phyloP scores from a whole-genome alignment of 345 rosid species.

The Isatis tinctoria region DNA sequence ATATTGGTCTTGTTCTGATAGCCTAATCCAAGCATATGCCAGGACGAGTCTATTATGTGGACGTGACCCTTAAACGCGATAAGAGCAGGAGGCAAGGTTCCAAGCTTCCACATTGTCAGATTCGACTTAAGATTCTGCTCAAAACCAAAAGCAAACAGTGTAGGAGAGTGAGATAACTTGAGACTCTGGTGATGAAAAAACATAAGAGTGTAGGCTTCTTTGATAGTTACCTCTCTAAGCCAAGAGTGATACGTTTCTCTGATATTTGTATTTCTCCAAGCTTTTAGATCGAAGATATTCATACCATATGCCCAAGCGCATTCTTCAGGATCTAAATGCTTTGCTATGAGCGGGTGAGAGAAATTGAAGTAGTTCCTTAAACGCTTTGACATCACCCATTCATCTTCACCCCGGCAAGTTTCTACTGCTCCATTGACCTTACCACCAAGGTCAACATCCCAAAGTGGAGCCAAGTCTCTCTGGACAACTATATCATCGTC shows the following conservation, averaged over 20 bases:
- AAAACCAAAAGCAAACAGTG: conserved; percentile 11
- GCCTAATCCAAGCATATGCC: conserved; percentile 99
- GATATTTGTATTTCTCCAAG: conserved; percentile 86
- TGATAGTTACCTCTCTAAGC: conserved; percentile 73
- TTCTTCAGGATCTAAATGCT: conserved; percentile 83
- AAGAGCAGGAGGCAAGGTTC: conserved; percentile 97
- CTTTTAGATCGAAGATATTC: conserved; percentile 88
- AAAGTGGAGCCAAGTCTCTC: conserved; percentile 85
- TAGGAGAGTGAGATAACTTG: background rate
- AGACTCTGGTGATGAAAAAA: background rate
- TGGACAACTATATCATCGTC: conserved; percentile 97
- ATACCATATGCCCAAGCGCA: conserved; percentile 99
- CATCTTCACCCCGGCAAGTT: conserved; percentile 95
- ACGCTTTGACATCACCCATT: conserved; percentile 98
- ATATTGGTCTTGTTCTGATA: conserved; percentile 73
- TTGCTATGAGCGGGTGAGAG: conserved; percentile 86
- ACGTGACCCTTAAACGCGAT: conserved; percentile 90
- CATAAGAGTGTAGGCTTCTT: background rate
- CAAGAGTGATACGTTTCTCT: conserved; percentile 93
- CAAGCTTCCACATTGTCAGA: conserved; percentile 96
- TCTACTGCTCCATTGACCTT: conserved; percentile 99
- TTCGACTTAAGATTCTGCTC: conserved; percentile 84
- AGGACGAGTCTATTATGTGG: conserved; percentile 75
- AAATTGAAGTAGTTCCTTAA: conserved; percentile 97
- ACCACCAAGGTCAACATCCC: conserved; percentile 86